phyloP scores from a whole-genome alignment of 169 alveolate genomes.

The Besnoitia besnoiti region DNA sequence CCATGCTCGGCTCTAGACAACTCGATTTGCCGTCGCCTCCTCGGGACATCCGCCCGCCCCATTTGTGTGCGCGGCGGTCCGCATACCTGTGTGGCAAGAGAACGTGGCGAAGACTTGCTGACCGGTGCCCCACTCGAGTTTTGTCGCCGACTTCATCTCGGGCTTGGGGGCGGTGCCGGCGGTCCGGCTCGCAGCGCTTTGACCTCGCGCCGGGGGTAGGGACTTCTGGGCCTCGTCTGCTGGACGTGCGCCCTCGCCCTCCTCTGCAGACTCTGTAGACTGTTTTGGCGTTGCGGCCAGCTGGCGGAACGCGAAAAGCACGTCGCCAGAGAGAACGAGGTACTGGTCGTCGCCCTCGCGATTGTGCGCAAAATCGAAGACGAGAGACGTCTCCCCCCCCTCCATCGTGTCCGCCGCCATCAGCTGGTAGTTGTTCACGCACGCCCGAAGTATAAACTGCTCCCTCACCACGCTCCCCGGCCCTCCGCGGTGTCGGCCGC shows the following conservation, averaged over 20 bases:
- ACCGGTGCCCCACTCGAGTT: neutral
- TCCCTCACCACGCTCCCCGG: neutral
- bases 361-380: constrained; percentile 55
- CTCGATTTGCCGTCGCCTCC: too few species aligned
- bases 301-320: constrained; percentile 48
- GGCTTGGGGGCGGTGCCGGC: neutral
- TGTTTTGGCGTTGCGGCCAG: constrained; percentile 30
- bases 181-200: neutral
- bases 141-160: neutral
- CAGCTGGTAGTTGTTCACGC: constrained; percentile 59
- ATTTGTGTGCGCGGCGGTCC: too few species aligned
- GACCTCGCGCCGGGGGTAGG: too few species aligned
- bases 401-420: constrained; percentile 60
- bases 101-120: constrained; percentile 5
- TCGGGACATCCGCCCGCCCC: too few species aligned
- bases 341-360: constrained; percentile 40
- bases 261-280: neutral
- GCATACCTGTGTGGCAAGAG: constrained; percentile 2
- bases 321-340: constrained; percentile 55
- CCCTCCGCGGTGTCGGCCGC: neutral
- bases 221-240: neutral
- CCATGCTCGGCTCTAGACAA: too few species aligned
- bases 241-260: neutral
- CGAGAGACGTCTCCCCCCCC: constrained; percentile 57
- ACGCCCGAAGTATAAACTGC: constrained; percentile 43